Base-by-base conservation (phyloP, 768 basidiomycete species). In the Mycena crocata region DNA sequence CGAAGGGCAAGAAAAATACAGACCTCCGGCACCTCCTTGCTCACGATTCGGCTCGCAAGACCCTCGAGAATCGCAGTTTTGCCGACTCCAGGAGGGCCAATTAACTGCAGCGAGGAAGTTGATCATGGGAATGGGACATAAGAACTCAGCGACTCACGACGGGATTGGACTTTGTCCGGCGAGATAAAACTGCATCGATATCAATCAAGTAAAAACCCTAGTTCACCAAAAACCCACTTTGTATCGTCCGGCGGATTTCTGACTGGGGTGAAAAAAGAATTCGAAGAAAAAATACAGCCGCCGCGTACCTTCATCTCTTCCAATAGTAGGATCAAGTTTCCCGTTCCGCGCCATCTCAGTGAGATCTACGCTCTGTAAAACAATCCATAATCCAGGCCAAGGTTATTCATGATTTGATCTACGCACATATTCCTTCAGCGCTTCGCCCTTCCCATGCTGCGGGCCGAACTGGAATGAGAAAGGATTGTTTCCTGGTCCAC, bases 1-100 rank as follows among this genome's bases (percentile, higher is more conserved):
- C 26, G 23, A 2, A 10, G 2, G n/a, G n/a, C n/a, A n/a, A n/a
- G 15, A 19, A 19, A 10, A 54, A n/a, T 5, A 74, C 83, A 34
- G 58, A 94, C 94, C 83, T 96, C 95, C 21, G 95, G 95, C 10
- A 97, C 95, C 76, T 96, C 94, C 75, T 90, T 93, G 4, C 92
- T 87, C 1, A 96, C 89, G 57, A 97, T 95, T 26, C 95, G 84
- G 70, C 87, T 92, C 0, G 95, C 95, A 19, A 98, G 84, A 3
- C 95, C 95, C 79, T 96, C 95, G 15, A 96, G 76, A 56, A 97
- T 95, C 0, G 95, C 94, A 0, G 95, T 97, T 80, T 98, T 98
- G 0, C 95, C 95, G 15, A 96, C 94, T 63, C 95, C 95, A 3
- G 95, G 93, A 28, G 93, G 90, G 8, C 93, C 92, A 59, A 94